These are phyloP conservation scores for Kwoniella shivajii DNA, from an alignment of 1,284 basidiomycete species.

Conservation along the genomic window DNA sequence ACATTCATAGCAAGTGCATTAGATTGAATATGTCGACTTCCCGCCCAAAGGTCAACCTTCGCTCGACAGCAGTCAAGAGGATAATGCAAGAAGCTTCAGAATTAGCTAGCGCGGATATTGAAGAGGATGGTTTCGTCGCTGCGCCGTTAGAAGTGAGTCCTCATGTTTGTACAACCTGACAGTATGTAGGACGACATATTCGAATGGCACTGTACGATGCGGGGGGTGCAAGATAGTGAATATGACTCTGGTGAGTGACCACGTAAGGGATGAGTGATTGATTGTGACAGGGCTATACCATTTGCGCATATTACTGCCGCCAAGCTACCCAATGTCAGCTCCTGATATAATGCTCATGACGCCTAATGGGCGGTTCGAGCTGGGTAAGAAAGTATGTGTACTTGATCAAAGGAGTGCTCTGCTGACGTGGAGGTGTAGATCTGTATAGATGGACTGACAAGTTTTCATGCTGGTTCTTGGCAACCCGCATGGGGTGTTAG, in stretches of 20 bases:
- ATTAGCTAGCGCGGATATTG: constrained; percentile 60
- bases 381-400: constrained; percentile 81
- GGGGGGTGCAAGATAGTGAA: constrained; percentile 82
- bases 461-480: constrained; percentile 66
- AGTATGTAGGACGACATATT: constrained; percentile 45
- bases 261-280: background rate
- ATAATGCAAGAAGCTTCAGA: constrained; percentile 96
- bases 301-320: constrained; percentile 84
- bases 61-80: constrained; percentile 77
- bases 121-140: constrained; percentile 58
- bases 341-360: constrained; percentile 93
- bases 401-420: background rate
- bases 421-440: constrained; percentile 60
- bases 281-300: constrained; percentile 65
- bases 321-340: constrained; percentile 92
- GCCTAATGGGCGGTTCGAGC: constrained; percentile 91
- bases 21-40: constrained; percentile 7
- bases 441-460: constrained; percentile 85
- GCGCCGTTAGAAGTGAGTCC: constrained; percentile 78
- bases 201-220: constrained; percentile 96
- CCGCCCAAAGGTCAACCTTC: constrained; percentile 44
- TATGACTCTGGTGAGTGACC: constrained; percentile 74
- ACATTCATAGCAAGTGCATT: background rate
- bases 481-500: constrained; percentile 97
- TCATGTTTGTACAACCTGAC: background rate